A percentile compares a stretch with the other conserved stretches of the same genome.
Conservation (phyloP, 352 stramenopile species). For the Halophytophthora polymorphica region DNA sequence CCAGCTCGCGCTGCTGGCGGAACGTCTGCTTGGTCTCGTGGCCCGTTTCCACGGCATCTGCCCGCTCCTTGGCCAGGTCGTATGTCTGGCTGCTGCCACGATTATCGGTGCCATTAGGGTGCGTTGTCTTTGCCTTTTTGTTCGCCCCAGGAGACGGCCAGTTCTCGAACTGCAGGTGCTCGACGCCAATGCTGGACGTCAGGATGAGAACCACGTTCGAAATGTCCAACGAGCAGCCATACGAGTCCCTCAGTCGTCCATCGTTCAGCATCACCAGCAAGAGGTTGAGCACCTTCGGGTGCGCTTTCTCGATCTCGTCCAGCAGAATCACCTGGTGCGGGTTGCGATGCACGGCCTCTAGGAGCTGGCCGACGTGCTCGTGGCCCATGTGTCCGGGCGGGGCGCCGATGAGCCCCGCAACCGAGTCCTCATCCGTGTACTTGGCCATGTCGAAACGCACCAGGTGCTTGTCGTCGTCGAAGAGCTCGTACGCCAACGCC, state of each 20-base stretch:
- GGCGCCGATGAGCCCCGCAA: conserved; percentile 91
- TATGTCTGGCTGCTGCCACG: too few relatives aligned
- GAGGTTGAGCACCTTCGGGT: conserved; percentile 95
- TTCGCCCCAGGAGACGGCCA: conserved; percentile 43
- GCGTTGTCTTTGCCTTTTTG: conserved; percentile 64
- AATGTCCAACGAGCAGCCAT: conserved; percentile 96
- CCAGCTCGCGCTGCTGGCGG: conserved; percentile 56
- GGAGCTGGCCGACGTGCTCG: conserved; percentile 95
- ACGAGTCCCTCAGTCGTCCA: conserved; percentile 95
- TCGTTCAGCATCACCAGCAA: conserved; percentile 98
- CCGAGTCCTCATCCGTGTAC: conserved; percentile 97
- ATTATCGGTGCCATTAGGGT: too few relatives aligned
- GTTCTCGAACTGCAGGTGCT: conserved; percentile 82
- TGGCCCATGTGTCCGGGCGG: conserved; percentile 96
- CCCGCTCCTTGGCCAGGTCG: too few relatives aligned
- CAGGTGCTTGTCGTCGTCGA: conserved; percentile 95
- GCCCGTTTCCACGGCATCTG: conserved; percentile 20
- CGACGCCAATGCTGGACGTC: conserved; percentile 95
- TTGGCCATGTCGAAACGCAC: conserved; percentile 97
- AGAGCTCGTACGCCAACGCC: conserved; percentile 92
- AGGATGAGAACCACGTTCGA: conserved; percentile 97
- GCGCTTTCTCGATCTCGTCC: conserved; percentile 98
- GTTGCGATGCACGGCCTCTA: conserved; percentile 93
- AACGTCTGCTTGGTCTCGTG: conserved; percentile 34
- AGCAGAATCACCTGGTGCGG: conserved; percentile 97